These are phyloP conservation scores for Aspergillus mulundensis DNA, from an alignment of 495 filamentous ascomycete genomes.

Conservation along the genomic window DNA sequence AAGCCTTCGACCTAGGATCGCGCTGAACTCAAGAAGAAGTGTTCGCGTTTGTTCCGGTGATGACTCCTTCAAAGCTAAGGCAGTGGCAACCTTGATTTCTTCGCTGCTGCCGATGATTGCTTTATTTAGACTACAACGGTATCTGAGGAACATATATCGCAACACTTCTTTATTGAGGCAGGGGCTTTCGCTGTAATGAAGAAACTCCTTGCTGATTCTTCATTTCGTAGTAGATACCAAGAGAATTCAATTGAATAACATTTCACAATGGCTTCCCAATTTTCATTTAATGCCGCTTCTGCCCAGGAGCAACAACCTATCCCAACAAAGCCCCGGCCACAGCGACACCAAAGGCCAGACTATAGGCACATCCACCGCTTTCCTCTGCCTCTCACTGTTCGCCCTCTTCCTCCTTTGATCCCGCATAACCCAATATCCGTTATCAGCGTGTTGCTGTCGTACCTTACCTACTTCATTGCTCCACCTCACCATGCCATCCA, in stretches of 20 bases:
- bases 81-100: conserved; percentile 66
- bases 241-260: conserved; percentile 10
- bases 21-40: conserved; percentile 11
- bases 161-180: conserved; percentile 7
- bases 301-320: conserved; percentile 17
- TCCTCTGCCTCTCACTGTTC: conserved; percentile 71
- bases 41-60: conserved; percentile 26
- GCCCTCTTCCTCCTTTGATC: conserved; percentile 80
- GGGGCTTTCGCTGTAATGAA: conserved; percentile 16
- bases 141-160: conserved; percentile 68
- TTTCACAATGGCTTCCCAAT: conserved; percentile 17
- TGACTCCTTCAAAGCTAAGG: conserved; percentile 50
- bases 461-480: conserved; percentile 66
- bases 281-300: conserved; percentile 5
- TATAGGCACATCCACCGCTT: conserved; percentile 69
- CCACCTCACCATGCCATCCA: conserved; percentile 70
- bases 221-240: conserved; percentile 19
- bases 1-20: conserved; percentile 19
- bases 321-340: conserved; percentile 20
- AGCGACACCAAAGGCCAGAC: conserved; percentile 59
- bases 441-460: conserved; percentile 70
- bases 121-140: conserved; percentile 93
- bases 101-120: conserved; percentile 68
- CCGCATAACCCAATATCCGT: conserved; percentile 90
- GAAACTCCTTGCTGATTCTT: conserved; percentile 26